These are phyloP conservation scores for Pestalotiopsis sp. DNA, from an alignment of 2,329 filamentous ascomycete species.

Conservation along the genomic window DNA sequence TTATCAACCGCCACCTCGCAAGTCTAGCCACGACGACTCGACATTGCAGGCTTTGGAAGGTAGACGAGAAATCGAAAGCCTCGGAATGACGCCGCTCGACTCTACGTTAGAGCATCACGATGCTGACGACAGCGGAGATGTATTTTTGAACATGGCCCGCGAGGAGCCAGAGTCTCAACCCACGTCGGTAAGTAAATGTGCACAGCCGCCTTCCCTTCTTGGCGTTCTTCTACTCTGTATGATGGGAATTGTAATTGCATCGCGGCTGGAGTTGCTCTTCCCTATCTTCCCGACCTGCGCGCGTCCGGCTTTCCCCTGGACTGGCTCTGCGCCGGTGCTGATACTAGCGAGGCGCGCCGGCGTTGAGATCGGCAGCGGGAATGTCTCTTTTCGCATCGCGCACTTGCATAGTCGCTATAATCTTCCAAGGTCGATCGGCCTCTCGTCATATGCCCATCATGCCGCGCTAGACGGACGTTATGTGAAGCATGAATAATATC, in stretches of 20 bases:
- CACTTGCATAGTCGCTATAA: neutral
- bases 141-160: conserved; percentile 61
- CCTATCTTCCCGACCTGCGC: neutral
- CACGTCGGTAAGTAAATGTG: conserved; percentile 47
- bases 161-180: conserved; percentile 44
- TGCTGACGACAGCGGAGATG: conserved; percentile 58
- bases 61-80: conserved; percentile 37
- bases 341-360: neutral
- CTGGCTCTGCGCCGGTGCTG: neutral
- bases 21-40: conserved; percentile 50
- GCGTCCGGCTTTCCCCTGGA: neutral
- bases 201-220: neutral
- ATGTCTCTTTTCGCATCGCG: neutral
- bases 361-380: conserved; percentile 1
- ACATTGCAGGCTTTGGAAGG: conserved; percentile 56
- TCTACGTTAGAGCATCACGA: conserved; percentile 41
- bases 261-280: neutral
- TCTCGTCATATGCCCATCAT: neutral
- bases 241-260: neutral
- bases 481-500: conserved; percentile 15
- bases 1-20: conserved; percentile 47
- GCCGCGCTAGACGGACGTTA: neutral
- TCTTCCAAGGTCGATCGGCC: neutral
- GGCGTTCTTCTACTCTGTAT: neutral
- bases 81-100: conserved; percentile 44